Base-by-base conservation (phyloP, 1,139 yeast genomes). In the Hemisphaericaspora subhashii region DNA sequence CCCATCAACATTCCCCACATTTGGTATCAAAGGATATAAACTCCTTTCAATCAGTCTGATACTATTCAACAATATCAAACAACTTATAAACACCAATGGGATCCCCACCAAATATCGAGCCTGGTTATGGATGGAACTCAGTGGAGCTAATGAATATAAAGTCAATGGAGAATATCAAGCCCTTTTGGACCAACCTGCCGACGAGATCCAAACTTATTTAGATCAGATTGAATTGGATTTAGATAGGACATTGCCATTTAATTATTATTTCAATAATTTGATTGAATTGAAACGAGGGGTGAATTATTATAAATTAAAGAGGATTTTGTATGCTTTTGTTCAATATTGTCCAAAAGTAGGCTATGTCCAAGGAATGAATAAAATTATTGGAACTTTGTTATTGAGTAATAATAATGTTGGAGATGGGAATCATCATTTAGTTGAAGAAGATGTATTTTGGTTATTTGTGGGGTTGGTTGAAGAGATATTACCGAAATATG, bases 361-460 rank as follows among this genome's bases (percentile, higher is more conserved):
- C 0, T 79, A 79, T 50, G 75, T 79, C 40, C 85, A 79, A 50
- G 85, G 85, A 0, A 78, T 79, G 85, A 79, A 79, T 49, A 73
- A 78, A 48, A 73, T 79, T 20, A 74, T 76, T 4, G 85, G 81
- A 0, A 76, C 74, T 36, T 51, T 79, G 7, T 53, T 79, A 11
- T 51, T 79, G 21, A 46, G 47, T 5, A 38, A 35, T 20, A 41
- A 58, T 24, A 46, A 48, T 8, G 83, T n/a, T n/a, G n/a, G n/a
- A n/a, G 27, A 15, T 24, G 27, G 27, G 15, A 24, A 13, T 12
- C 5, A 13, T 12, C 5, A 6, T 14, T 12, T 24, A 13, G 27
- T 24, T 12, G 27, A 78, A 38, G 83, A 76, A 45, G 82, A 78
- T 41, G 72, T 80, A 3, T 79, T 78, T 45, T 78, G 83, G 82